Conservation (phyloP, 2,329 filamentous ascomycete species). For the Pseudocercospora musae region DNA sequence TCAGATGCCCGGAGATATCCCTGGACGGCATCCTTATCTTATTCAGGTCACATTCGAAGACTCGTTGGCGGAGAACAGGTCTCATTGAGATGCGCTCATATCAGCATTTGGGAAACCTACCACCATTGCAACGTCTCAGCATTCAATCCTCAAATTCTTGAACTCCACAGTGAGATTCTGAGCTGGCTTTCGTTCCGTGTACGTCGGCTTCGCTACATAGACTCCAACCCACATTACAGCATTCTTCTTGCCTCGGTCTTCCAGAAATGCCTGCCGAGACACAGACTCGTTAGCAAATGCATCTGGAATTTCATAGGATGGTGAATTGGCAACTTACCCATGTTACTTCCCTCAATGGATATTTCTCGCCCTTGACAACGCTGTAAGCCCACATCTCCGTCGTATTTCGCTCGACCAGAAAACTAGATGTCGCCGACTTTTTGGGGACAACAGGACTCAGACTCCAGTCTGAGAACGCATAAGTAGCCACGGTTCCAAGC, state of each 20-base stretch:
- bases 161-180: constrained; percentile 18
- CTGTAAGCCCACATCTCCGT: constrained; percentile 67
- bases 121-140: neutral
- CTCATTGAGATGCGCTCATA: neutral
- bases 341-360: constrained; percentile 28
- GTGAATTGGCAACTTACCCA: constrained; percentile 1
- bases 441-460: constrained; percentile 17
- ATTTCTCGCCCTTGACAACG: constrained; percentile 38
- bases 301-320: neutral
- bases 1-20: neutral
- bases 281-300: neutral
- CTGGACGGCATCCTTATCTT: neutral
- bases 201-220: constrained; percentile 20
- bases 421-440: constrained; percentile 10
- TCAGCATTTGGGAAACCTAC: neutral
- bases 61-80: neutral
- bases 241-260: constrained; percentile 16
- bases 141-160: constrained; percentile 15
- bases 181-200: constrained; percentile 3
- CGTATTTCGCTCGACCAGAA: constrained; percentile 39
- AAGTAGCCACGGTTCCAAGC: constrained; percentile 16
- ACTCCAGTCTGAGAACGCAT: constrained; percentile 19
- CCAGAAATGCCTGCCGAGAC: constrained; percentile 9
- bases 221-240: constrained; percentile 18
- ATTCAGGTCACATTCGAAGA: neutral